These are phyloP conservation scores for Rutstroemia sp. DNA, from an alignment of 2,329 filamentous ascomycete genomes.

Conservation along the genomic window DNA sequence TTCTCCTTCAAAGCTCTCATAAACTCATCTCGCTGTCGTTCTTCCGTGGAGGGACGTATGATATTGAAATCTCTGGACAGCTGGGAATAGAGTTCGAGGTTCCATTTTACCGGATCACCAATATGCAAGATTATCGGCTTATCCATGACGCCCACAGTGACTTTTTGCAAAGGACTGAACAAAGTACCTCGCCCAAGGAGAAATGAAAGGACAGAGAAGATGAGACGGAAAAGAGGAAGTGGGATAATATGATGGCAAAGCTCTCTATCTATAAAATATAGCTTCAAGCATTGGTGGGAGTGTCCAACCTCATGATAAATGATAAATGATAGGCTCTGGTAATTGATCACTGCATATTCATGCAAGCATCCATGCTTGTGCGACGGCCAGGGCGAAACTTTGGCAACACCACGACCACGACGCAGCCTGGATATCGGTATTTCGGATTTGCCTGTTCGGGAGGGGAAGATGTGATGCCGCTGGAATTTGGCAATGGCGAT, in stretches of 20 bases:
- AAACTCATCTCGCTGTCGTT: slow-evolving; percentile 45
- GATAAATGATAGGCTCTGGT: background rate
- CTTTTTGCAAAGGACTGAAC: background rate
- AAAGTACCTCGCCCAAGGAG: background rate
- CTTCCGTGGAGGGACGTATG: slow-evolving; percentile 41
- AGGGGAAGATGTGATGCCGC: no score
- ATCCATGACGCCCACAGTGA: background rate
- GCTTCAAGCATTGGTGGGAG: background rate
- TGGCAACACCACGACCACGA: no score
- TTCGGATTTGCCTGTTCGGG: no score
- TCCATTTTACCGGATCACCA: slow-evolving; percentile 29
- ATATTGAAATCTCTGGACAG: slow-evolving; percentile 38
- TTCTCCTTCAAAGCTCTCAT: slow-evolving; percentile 40
- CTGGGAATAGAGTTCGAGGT: slow-evolving; percentile 20
- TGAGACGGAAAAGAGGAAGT: background rate
- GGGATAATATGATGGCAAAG: background rate
- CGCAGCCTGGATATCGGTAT: no score
- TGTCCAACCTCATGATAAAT: background rate
- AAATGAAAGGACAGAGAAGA: background rate
- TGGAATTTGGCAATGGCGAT: no score
- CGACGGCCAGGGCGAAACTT: background rate
- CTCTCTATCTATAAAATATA: background rate
- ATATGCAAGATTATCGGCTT: slow-evolving; percentile 29
- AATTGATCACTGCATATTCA: background rate
- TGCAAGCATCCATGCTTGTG: background rate